Percentiles rank a stretch among this genome's conserved stretches.
These are phyloP conservation scores for Debaryomyces nepalensis DNA, from an alignment of 1,139 yeast species.

Conservation along the genomic window DNA sequence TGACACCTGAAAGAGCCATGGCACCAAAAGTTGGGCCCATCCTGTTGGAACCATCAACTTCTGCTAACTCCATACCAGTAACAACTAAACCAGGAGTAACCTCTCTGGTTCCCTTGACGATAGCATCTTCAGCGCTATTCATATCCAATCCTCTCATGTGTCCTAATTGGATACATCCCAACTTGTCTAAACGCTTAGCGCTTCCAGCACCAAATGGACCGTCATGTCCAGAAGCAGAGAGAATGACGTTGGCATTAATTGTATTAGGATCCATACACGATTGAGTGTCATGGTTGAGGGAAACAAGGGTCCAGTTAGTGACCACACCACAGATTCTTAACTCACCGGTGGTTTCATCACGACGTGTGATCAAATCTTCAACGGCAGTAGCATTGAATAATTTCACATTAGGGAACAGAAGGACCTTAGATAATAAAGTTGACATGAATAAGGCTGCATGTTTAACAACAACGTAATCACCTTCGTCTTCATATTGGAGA, in stretches of 20 bases:
- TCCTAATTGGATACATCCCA: constrained; percentile 52
- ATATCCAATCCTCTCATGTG: constrained; percentile 83
- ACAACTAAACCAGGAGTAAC: constrained; percentile 73
- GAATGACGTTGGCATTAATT: constrained; percentile 70
- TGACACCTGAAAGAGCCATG: constrained; percentile 76
- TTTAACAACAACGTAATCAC: constrained; percentile 78
- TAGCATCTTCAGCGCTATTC: constrained; percentile 78
- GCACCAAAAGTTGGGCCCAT: constrained; percentile 90
- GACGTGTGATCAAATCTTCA: constrained; percentile 78
- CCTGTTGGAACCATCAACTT: constrained; percentile 76
- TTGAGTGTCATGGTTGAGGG: constrained; percentile 77
- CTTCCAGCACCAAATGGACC: constrained; percentile 88
- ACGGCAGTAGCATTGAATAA: constrained; percentile 82
- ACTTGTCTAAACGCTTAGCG: constrained; percentile 52
- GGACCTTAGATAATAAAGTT: constrained; percentile 69
- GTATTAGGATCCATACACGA: constrained; percentile 88
- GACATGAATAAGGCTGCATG: constrained; percentile 82
- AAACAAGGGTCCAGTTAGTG: constrained; percentile 80
- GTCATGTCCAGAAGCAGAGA: constrained; percentile 81
- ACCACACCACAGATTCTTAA: constrained; percentile 78
- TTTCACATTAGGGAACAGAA: constrained; percentile 74
- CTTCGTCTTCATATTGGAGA: constrained; percentile 76
- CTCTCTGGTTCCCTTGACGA: constrained; percentile 72
- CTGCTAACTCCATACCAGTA: constrained; percentile 83
- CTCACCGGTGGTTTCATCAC: constrained; percentile 57